Evolutionary conservation across 768 basidiomycete species (phyloP), one percentile per base, ranked within the genome.

Genomic region (Termitomyces sp.): DNA sequence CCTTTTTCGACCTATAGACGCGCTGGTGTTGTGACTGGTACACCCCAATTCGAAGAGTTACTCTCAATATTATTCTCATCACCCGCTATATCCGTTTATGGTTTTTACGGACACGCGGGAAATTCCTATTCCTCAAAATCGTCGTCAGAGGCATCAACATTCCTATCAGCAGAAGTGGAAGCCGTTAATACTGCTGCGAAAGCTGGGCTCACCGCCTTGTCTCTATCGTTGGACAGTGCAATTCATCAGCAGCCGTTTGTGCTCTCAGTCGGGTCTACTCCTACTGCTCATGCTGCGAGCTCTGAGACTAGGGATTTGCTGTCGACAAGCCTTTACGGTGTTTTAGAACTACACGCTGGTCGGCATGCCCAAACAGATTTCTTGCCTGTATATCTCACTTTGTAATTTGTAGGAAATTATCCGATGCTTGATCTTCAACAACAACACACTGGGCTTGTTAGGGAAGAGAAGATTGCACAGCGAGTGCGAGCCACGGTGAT

Each of bases 371-470:
- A 33, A 44, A 33, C 16, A 42, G 32, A n/a, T 33, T 20, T 16
- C 28, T 15, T 2, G 7, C 12, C 5, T 36, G 0, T 50, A 59
- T 33, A 32, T 33, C 45, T 59, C 7, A 58, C 28, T n/a, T n/a
- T 53, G 48, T 57, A 20, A 12, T 24, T n/a, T 35, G 22, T 55
- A 87, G 89, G 89, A 35, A 92, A 92, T 70, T 95, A 94, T 67
- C 86, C 91, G 1, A 81, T 92, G 78, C 78, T 90, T 57, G 93
- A 96, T 73, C 79, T 94, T 38, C 93, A 95, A 73, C 92, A 94
- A 70, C 78, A 88, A 63, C 81, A 90, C 63, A 96, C 93, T 0
- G 79, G 79, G 9, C 75, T 94, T 62, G 80, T 94, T 36, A 75
- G 82, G 20, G 71, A 73, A 24, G 71, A 75, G 0, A 75, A 79